A percentile compares a stretch with the other conserved stretches of the same genome.
Evolutionary conservation across 1,284 basidiomycete species (phyloP).

Genomic region (Cutaneotrichosporon sp.): DNA sequence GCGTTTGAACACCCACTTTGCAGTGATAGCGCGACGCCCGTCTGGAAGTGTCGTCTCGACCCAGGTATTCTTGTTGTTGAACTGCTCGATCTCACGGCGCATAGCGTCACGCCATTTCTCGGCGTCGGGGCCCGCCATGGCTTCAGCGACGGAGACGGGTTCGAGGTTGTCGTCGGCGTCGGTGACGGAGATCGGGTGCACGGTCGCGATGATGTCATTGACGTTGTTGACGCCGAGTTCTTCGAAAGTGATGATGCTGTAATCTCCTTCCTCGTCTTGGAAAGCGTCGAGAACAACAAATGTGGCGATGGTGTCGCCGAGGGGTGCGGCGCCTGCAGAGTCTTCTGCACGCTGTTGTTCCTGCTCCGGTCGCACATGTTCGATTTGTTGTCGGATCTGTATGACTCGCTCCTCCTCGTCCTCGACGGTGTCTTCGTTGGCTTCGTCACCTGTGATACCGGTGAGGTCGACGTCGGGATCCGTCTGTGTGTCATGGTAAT

Average conservation of each 20-base stretch:
- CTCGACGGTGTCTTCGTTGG: neutral
- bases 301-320: neutral
- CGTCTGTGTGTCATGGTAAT: neutral
- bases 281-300: neutral
- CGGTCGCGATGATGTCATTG: neutral
- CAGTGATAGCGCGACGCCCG: constrained; percentile 1
- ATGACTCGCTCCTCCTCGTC: neutral
- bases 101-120: constrained; percentile 7
- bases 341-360: neutral
- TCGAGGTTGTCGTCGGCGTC: neutral
- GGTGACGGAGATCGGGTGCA: too few relatives aligned
- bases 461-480: constrained; percentile 1
- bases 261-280: neutral
- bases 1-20: constrained; percentile 35
- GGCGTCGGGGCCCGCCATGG: neutral
- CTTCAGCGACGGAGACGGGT: neutral
- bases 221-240: neutral
- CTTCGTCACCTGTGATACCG: neutral
- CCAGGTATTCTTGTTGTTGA: constrained; percentile 10
- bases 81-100: constrained; percentile 1
- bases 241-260: neutral
- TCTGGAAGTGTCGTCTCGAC: neutral
- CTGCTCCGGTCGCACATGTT: neutral
- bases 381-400: neutral
- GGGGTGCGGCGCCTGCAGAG: neutral